Evolutionary conservation across 2,329 filamentous ascomycete genomes (phyloP).

Genomic region (Torrubiellomyces zombiae): DNA sequence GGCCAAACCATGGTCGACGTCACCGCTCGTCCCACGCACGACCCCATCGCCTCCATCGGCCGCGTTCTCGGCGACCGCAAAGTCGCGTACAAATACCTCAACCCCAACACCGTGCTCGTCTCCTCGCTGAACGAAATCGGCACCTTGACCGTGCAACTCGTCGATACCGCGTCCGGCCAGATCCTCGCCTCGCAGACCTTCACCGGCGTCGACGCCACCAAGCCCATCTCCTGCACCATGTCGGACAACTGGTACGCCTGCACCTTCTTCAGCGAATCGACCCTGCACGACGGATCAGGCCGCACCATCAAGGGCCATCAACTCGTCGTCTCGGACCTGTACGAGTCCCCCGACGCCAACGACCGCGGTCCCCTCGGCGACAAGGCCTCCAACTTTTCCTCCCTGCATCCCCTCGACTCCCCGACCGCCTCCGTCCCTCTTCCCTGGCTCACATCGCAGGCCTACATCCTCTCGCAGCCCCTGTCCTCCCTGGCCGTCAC

Average conservation of each 20-base stretch:
- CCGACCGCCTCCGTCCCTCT: conserved; percentile 38
- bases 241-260: conserved; percentile 95
- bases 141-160: conserved; percentile 55
- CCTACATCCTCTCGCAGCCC: conserved; percentile 65
- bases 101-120: conserved; percentile 68
- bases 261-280: conserved; percentile 52
- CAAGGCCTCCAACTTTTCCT: conserved; percentile 58
- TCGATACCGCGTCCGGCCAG: conserved; percentile 76
- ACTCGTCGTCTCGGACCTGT: conserved; percentile 72
- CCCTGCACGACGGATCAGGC: conserved; percentile 34
- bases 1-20: conserved; percentile 54
- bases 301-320: conserved; percentile 65
- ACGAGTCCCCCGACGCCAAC: conserved; percentile 69
- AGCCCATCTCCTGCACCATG: conserved; percentile 60
- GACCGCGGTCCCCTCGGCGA: conserved; percentile 66
- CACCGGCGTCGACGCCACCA: conserved; percentile 53
- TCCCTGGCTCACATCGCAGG: conserved; percentile 63
- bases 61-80: conserved; percentile 79
- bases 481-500: conserved; percentile 69
- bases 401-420: conserved; percentile 46
- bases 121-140: conserved; percentile 46
- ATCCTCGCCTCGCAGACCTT: conserved; percentile 58
- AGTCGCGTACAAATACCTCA: conserved; percentile 96
- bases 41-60: conserved; percentile 87
- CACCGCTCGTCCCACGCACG: conserved; percentile 52